A percentile compares a stretch with the other conserved stretches of the same genome.
phyloP scores from a whole-genome alignment of 306 rosid genomes.

The Astragalus membranaceus region DNA sequence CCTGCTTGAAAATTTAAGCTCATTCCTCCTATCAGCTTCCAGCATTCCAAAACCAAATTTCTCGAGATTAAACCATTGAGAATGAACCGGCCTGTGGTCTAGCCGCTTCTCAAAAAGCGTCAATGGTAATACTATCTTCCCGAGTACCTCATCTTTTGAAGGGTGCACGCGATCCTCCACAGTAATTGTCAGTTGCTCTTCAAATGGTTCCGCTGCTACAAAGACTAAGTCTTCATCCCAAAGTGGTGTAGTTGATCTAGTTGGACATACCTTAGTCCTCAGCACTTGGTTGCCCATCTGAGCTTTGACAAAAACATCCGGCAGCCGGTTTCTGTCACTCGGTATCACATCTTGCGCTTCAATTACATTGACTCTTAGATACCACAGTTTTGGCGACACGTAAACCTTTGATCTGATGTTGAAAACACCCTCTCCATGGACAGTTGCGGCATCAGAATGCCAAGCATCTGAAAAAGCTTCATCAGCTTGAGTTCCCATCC shows the following conservation, averaged over 20 bases:
- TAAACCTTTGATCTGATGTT: constrained; percentile 88
- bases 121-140: constrained; percentile 61
- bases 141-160: constrained; percentile 70
- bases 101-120: constrained; percentile 66
- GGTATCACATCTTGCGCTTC: constrained; percentile 94
- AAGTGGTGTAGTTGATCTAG: constrained; percentile 50
- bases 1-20: constrained; percentile 73
- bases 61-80: constrained; percentile 93
- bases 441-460: constrained; percentile 91
- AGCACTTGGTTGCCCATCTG: constrained; percentile 82
- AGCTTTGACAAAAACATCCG: constrained; percentile 72
- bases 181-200: constrained; percentile 59
- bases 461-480: constrained; percentile 93
- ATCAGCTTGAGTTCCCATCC: constrained; percentile 99
- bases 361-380: constrained; percentile 67
- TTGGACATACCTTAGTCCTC: constrained; percentile 56
- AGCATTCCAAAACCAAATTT: constrained; percentile 70
- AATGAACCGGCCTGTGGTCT: constrained; percentile 77
- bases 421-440: constrained; percentile 70
- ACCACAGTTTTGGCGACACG: constrained; percentile 93
- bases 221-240: constrained; percentile 93
- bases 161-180: constrained; percentile 76
- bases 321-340: constrained; percentile 55
- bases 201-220: constrained; percentile 95
- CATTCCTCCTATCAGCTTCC: constrained; percentile 86